A percentile compares a stretch with the other conserved stretches of the same genome.
These are phyloP conservation scores for Suillus lakei DNA, from an alignment of 768 basidiomycete species.

Conservation along the genomic window DNA sequence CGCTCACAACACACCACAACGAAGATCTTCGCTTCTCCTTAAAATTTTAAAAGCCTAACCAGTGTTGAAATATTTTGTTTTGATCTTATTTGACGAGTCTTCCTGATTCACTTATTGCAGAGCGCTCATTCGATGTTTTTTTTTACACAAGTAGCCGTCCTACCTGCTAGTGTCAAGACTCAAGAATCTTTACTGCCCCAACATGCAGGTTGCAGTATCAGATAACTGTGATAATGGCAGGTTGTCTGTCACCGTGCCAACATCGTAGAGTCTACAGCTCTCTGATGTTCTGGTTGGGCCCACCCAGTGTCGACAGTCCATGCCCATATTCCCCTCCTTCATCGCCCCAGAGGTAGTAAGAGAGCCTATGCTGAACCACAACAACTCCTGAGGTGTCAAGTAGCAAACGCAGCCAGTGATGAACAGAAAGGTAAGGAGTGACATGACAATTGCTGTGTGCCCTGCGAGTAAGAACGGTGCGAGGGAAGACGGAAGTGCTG, in stretches of 20 bases:
- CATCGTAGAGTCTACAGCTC: conserved; percentile 27
- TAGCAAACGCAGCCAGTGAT: conserved; percentile 57
- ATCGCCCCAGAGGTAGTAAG: conserved; percentile 68
- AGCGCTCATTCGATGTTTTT: neutral
- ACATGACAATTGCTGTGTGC: conserved; percentile 44
- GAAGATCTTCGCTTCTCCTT: neutral
- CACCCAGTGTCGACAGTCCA: conserved; percentile 30
- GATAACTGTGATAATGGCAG: neutral
- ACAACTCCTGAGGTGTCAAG: conserved; percentile 58
- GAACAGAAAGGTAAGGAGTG: conserved; percentile 48
- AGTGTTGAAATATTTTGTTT: neutral
- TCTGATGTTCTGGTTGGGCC: conserved; percentile 21
- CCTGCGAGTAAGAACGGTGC: neutral
- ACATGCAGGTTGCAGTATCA: neutral
- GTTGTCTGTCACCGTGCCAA: neutral
- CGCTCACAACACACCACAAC: neutral
- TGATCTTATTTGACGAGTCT: neutral
- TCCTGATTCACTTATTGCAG: neutral
- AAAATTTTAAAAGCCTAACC: conserved; percentile 1
- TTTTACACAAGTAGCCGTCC: neutral
- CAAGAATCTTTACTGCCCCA: neutral
- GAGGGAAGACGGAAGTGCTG: neutral
- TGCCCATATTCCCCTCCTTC: conserved; percentile 38
- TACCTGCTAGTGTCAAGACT: neutral
- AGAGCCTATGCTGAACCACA: conserved; percentile 54